phyloP scores from a whole-genome alignment of 2,329 filamentous ascomycete species.

The Didymella glomerata region DNA sequence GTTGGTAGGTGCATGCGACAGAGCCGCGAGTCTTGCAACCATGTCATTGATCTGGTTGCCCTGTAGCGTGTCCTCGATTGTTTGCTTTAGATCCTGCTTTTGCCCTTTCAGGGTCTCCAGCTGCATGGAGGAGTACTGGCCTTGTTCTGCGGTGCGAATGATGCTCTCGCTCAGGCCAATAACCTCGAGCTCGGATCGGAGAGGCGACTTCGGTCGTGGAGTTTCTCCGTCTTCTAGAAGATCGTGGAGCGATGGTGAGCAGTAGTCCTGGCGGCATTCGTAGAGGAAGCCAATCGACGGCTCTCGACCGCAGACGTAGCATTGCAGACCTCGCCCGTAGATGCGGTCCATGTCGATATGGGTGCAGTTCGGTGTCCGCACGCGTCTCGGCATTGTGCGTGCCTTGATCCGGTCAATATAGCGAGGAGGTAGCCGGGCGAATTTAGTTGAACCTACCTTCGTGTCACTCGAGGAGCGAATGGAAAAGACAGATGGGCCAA shows the following conservation, averaged over 20 bases:
- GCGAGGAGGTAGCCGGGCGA: neutral
- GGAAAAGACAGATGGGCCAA: neutral
- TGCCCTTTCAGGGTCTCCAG: conserved; percentile 42
- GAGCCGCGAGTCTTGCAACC: conserved; percentile 25
- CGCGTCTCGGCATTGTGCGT: conserved; percentile 32
- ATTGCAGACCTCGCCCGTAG: conserved; percentile 62
- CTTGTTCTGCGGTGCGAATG: conserved; percentile 45
- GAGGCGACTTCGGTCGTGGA: conserved; percentile 26
- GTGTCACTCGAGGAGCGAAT: conserved; percentile 1
- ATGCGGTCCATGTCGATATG: conserved; percentile 74
- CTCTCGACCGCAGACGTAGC: conserved; percentile 64
- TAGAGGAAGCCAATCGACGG: conserved; percentile 76
- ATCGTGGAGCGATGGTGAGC: conserved; percentile 17
- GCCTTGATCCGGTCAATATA: conserved; percentile 29
- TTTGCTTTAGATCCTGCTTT: conserved; percentile 43
- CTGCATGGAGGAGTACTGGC: conserved; percentile 45
- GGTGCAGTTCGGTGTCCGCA: conserved; percentile 61
- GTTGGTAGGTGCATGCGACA: conserved; percentile 25
- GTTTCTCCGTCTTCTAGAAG: conserved; percentile 12
- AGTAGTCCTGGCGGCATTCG: conserved; percentile 70
- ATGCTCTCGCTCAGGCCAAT: conserved; percentile 46
- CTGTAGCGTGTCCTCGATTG: conserved; percentile 36
- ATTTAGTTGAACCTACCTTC: conserved; percentile 7
- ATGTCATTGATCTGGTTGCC: conserved; percentile 30
- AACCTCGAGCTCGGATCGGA: conserved; percentile 41